Percentiles rank a stretch among this genome's conserved stretches.
phyloP scores from a whole-genome alignment of 805 yeast species.

The Candida caryicola region DNA sequence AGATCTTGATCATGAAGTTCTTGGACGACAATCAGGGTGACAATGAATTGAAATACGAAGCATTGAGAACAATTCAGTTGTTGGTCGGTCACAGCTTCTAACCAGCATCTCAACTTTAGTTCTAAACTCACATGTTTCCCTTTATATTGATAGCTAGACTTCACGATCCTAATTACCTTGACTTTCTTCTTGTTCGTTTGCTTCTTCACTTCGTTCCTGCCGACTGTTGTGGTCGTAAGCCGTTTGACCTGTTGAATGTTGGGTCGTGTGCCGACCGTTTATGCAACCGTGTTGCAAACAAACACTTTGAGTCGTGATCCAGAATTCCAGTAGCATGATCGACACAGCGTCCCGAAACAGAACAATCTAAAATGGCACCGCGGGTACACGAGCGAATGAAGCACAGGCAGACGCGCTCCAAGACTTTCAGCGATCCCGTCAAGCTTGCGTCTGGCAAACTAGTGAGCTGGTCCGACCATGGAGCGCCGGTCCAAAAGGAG shows the following conservation, averaged over 20 bases:
- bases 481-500: slow-evolving; percentile 16
- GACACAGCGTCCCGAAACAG: too few relatives aligned
- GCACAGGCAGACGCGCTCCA: slow-evolving; percentile 16
- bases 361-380: slow-evolving; percentile 10
- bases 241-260: too few relatives aligned
- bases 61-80: slow-evolving; percentile 91
- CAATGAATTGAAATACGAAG: slow-evolving; percentile 89
- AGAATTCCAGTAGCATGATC: too few relatives aligned
- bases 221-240: too few relatives aligned
- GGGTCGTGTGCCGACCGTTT: slow-evolving; percentile 2
- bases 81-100: slow-evolving; percentile 80
- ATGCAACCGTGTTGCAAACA: too few relatives aligned
- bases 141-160: neutral
- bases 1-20: slow-evolving; percentile 78
- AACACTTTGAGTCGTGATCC: too few relatives aligned
- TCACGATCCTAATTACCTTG: too few relatives aligned
- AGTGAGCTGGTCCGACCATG: slow-evolving; percentile 22
- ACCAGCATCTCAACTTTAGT: neutral
- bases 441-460: slow-evolving; percentile 20
- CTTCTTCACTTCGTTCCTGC: neutral
- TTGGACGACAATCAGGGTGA: slow-evolving; percentile 67
- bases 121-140: neutral
- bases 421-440: slow-evolving; percentile 17
- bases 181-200: neutral
- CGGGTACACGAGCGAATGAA: slow-evolving; percentile 9